Base-by-base conservation (phyloP, 1,284 basidiomycete species). In the Cerrena zonata region DNA sequence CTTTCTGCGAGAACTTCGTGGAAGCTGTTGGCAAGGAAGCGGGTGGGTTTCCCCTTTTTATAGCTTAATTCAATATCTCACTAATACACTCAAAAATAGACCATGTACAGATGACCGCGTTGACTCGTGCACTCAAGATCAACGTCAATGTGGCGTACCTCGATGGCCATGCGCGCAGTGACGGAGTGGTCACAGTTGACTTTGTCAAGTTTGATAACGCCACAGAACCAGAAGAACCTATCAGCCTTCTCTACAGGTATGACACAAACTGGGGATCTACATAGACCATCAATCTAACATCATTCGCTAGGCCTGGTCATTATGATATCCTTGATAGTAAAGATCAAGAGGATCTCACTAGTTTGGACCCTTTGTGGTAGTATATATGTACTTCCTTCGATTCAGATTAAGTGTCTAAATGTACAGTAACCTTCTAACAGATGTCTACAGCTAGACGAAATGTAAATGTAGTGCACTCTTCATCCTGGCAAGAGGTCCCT, bases 1-100 rank as follows among this genome's bases (percentile, higher is more conserved):
- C 79, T 10, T 94, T 93, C 66, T 92, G 89, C 63, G 76, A 82
- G 57, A 72, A 76, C 43, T 82, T 86, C 55, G 91, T 94, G 25
- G 89, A 94, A 56, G 82, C 88, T 1, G 75, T 82, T 44, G 86
- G 89, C 13, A 86, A 84, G 62, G 91, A 94, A 72, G 91, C 91
- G 48, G 87, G 85, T 82, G 52, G 51, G 70, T 58, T 38, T 18
- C 47, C 37, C 27, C 45, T 39, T 26, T n/a, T 48, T 25, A 44
- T 47, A 34, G 55, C n/a, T 37, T 50, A 47, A n/a, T n/a, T n/a
- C n/a, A n/a, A n/a, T 22, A 24, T 22, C 5, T 34, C 34, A 30
- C 19, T 38, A n/a, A 43, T 39, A 12, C 24, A 13, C 7, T 11
- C n/a, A 21, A 21, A 18, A 2, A 45, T 59, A 82, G 92, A 94